Base-by-base conservation (phyloP, 2,329 filamentous ascomycete genomes). In the Xylaria arbuscula region DNA sequence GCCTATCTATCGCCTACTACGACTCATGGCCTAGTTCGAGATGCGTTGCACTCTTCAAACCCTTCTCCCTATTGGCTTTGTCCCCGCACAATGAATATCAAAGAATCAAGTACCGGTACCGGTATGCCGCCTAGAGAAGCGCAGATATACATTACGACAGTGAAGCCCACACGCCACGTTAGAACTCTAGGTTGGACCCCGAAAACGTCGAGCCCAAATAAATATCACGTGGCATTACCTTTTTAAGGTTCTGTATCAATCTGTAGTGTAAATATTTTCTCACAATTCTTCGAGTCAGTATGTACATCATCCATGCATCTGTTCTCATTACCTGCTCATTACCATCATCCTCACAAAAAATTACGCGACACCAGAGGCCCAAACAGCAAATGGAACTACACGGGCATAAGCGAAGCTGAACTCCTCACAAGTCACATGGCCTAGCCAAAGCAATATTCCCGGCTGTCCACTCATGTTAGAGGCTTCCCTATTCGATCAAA, bases 221-320 rank as follows among this genome's bases (percentile, higher is more conserved):
- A 62, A 34, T 32, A 42, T 62, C 66, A 68, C 57, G 66, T 68
- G 62, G 36, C 38, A 22, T 28, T 50, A n/a, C 10, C 60, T 54
- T 47, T 54, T 22, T 11, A 24, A 48, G 38, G 48, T 24, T 10
- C 40, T 5, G 54, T 40, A 50, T 61, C 56, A 57, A 51, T 42
- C 19, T 34, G 32, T 36, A 17, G 15, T 60, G 6, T 10, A 32
- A 28, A 34, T 54, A 58, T 58, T 11, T 45, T 45, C 51, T 51
- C 19, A 19, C 42, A 51, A 62, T 62, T 54, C 64, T 32, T 48
- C 32, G 51, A 32, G 24, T 17, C 42, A 34, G 45, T 47, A 19
- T 28, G 6, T 51, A 51, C n/a, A 51, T 42, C 50, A 58, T 11
- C 51, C 64, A 66, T 34, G n/a, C 8, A 36, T n/a, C 17, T 50